Evolutionary conservation across 106 monocot genomes (phyloP).

Genomic region (Vanilla planifolia): DNA sequence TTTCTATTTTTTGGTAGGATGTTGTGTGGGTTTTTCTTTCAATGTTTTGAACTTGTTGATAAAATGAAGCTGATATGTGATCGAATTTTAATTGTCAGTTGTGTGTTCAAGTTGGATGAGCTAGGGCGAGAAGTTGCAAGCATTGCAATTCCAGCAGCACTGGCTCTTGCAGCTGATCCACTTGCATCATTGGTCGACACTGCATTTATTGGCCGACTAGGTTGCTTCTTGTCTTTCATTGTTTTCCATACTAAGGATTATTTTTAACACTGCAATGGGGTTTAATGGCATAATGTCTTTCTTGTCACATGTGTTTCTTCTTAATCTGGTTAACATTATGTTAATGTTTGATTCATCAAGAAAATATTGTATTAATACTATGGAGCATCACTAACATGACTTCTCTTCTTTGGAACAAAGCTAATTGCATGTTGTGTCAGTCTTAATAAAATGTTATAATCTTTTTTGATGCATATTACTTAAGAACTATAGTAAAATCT

Average conservation of each 20-base stretch:
- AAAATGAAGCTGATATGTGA: not conserved
- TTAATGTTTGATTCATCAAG: too few relatives aligned
- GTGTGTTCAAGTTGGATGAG: slow-evolving; percentile 69
- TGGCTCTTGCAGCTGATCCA: slow-evolving; percentile 90
- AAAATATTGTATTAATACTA: too few relatives aligned
- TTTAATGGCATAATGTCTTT: too few relatives aligned
- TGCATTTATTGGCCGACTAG: slow-evolving; percentile 79
- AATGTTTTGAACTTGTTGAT: not conserved
- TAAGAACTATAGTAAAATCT: too few relatives aligned
- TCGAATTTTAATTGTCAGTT: slow-evolving; percentile 18
- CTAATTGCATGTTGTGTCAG: too few relatives aligned
- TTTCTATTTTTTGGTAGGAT: not conserved
- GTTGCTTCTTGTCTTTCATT: slow-evolving; percentile 15
- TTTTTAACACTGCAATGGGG: too few relatives aligned
- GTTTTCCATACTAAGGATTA: not conserved
- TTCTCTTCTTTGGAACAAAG: too few relatives aligned
- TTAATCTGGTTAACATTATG: too few relatives aligned
- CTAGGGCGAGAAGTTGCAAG: slow-evolving; percentile 63
- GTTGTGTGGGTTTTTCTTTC: not conserved
- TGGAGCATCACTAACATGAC: too few relatives aligned
- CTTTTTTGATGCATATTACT: too few relatives aligned
- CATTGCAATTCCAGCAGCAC: slow-evolving; percentile 76
- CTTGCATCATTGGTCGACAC: slow-evolving; percentile 92
- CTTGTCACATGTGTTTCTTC: too few relatives aligned
- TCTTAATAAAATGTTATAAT: too few relatives aligned